Conservation (phyloP, 140 eudicot species). For the Ambrosia hybrid region DNA sequence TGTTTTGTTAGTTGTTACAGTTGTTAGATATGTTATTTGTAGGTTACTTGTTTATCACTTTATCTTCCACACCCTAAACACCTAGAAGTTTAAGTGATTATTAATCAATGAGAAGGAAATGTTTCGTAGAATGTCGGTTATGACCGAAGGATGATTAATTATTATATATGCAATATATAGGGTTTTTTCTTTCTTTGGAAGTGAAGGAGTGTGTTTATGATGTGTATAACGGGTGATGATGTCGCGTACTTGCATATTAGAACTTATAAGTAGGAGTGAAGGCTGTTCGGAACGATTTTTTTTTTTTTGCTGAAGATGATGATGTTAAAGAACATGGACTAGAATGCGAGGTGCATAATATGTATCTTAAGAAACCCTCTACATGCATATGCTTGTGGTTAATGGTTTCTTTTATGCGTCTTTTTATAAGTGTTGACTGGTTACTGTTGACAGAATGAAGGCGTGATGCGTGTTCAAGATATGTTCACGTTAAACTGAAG, state of each 20-base stretch:
- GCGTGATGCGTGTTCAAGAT: slow-evolving; percentile 6
- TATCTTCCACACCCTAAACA: neutral
- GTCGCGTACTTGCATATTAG: neutral
- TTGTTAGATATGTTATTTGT: neutral
- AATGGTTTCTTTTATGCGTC: neutral
- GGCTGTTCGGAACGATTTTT: neutral
- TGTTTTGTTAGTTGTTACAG: slow-evolving; percentile 1
- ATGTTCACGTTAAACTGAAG: slow-evolving; percentile 7
- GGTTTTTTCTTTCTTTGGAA: too few species aligned
- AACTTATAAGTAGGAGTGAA: neutral
- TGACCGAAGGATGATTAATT: neutral
- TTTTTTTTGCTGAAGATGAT: neutral
- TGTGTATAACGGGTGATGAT: too few species aligned
- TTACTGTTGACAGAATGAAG: neutral
- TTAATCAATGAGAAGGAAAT: neutral
- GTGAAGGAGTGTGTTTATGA: neutral
- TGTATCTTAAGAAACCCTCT: neutral
- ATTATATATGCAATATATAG: too few species aligned
- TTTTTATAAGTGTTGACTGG: neutral
- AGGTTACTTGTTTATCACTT: slow-evolving; percentile 4
- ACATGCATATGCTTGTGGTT: slow-evolving; percentile 9
- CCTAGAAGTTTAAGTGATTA: neutral
- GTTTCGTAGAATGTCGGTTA: neutral
- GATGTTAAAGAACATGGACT: neutral
- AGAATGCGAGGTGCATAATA: neutral